Evolutionary conservation across 371 early-diverging fungal genomes (phyloP).

Genomic region (Apophysomyces sp.): DNA sequence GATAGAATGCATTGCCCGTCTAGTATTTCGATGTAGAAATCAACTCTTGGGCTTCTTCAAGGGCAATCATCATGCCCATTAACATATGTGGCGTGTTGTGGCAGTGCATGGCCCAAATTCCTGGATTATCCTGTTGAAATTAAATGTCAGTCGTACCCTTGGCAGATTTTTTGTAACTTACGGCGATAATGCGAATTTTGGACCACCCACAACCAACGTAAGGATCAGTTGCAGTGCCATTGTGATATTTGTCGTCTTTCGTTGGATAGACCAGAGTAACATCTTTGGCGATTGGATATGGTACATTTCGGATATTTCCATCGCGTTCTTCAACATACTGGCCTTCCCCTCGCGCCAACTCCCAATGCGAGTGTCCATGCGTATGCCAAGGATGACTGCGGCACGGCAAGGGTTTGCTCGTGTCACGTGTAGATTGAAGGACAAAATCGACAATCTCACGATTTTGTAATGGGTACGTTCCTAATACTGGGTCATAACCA

Average conservation of each 20-base stretch:
- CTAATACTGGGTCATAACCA: slow-evolving; percentile 29
- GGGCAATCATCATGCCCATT: slow-evolving; percentile 33
- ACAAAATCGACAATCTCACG: slow-evolving; percentile 39
- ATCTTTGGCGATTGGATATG: slow-evolving; percentile 20
- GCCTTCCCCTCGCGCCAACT: slow-evolving; percentile 38
- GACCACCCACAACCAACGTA: slow-evolving; percentile 41
- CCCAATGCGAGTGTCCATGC: slow-evolving; percentile 43
- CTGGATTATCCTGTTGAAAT: slow-evolving; percentile 24
- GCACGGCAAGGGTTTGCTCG: slow-evolving; percentile 16
- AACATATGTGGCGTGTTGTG: slow-evolving; percentile 34
- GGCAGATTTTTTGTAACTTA: slow-evolving; percentile 10
- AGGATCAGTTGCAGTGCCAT: not conserved
- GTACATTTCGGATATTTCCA: slow-evolving; percentile 20
- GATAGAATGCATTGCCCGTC: not conserved
- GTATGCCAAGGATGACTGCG: slow-evolving; percentile 48
- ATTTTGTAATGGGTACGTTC: slow-evolving; percentile 28
- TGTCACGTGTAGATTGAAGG: slow-evolving; percentile 26
- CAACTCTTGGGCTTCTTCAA: slow-evolving; percentile 30
- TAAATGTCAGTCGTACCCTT: not conserved
- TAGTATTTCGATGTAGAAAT: not conserved
- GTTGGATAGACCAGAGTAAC: slow-evolving; percentile 33
- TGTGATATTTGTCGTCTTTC: slow-evolving; percentile 10
- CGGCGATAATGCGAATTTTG: slow-evolving; percentile 37
- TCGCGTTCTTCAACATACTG: slow-evolving; percentile 32
- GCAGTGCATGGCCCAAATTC: slow-evolving; percentile 33